A percentile compares a stretch with the other conserved stretches of the same genome.
Evolutionary conservation across 345 rosid species (phyloP).

Genomic region (Carallia brachiata): DNA sequence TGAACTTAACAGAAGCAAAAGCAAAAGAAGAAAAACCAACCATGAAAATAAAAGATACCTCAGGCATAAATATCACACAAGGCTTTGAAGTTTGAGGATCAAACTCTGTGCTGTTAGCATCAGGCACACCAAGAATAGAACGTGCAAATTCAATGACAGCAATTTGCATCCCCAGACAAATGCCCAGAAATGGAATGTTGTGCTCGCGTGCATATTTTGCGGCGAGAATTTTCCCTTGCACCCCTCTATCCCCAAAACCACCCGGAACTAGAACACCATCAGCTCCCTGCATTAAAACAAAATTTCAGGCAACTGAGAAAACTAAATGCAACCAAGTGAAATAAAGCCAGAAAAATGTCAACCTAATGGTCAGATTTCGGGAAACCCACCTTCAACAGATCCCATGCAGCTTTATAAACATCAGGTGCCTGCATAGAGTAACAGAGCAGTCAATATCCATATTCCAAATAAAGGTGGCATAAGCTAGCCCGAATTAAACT

Average conservation of each 20-base stretch:
- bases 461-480: neutral
- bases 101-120: slow-evolving; percentile 84
- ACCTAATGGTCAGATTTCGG: slow-evolving; percentile 3
- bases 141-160: slow-evolving; percentile 93
- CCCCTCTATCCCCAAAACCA: slow-evolving; percentile 99
- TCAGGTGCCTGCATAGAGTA: slow-evolving; percentile 62
- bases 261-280: slow-evolving; percentile 93
- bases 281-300: slow-evolving; percentile 54
- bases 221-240: slow-evolving; percentile 91
- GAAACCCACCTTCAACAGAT: slow-evolving; percentile 60
- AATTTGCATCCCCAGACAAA: slow-evolving; percentile 98
- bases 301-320: slow-evolving; percentile 6
- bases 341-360: slow-evolving; percentile 2
- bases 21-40: neutral
- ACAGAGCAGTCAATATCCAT: slow-evolving; percentile 16
- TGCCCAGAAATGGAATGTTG: slow-evolving; percentile 85
- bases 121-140: slow-evolving; percentile 77
- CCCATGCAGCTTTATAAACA: slow-evolving; percentile 85
- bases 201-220: slow-evolving; percentile 92
- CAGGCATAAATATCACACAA: slow-evolving; percentile 93
- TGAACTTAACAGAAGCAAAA: slow-evolving; percentile 6
- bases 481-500: neutral
- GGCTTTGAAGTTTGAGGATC: slow-evolving; percentile 74
- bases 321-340: neutral
- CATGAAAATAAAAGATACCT: slow-evolving; percentile 40